A percentile compares a stretch with the other conserved stretches of the same genome.
These are phyloP conservation scores for Excoecaria agallocha DNA, from an alignment of 345 rosid species.

Conservation along the genomic window DNA sequence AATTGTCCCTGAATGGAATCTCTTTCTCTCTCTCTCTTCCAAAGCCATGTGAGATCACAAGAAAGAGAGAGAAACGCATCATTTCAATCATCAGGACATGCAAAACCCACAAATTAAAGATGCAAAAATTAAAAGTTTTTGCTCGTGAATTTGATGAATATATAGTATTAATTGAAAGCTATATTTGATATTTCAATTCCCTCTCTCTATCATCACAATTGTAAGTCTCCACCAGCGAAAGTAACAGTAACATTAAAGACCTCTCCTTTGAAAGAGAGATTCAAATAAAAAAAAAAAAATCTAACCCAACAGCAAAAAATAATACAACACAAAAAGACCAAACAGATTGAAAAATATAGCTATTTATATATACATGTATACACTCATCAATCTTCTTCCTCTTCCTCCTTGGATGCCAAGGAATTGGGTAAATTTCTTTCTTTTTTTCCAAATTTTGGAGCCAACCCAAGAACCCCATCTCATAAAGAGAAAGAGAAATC, in stretches of 20 bases:
- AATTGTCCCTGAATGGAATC: conserved; percentile 58
- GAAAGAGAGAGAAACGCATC: conserved; percentile 14
- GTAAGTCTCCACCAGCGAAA: conserved; percentile 8
- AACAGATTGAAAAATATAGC: not conserved
- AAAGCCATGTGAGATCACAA: conserved; percentile 24
- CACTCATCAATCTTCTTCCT: conserved; percentile 12
- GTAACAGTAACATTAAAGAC: conserved; percentile 8
- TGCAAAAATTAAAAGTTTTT: not conserved
- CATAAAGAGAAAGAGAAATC: conserved; percentile 21
- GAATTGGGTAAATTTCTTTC: conserved; percentile 7
- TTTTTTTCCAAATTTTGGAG: not conserved
- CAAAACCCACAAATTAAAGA: conserved; percentile 5
- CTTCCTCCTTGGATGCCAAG: conserved; percentile 31
- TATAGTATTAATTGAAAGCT: not conserved
- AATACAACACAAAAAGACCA: conserved; percentile 7
- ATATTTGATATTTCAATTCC: conserved; percentile 2
- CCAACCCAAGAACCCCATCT: conserved; percentile 21
- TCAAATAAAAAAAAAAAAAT: conserved; percentile 9
- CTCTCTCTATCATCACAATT: conserved; percentile 10
- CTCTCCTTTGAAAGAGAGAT: conserved; percentile 27
- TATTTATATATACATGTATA: conserved; percentile 50
- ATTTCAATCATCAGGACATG: conserved; percentile 1
- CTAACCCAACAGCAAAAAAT: conserved; percentile 16
- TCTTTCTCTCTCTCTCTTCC: conserved; percentile 22
- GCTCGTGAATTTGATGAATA: not conserved